phyloP scores from a whole-genome alignment of 306 rosid species.

The Sicyos edulis region DNA sequence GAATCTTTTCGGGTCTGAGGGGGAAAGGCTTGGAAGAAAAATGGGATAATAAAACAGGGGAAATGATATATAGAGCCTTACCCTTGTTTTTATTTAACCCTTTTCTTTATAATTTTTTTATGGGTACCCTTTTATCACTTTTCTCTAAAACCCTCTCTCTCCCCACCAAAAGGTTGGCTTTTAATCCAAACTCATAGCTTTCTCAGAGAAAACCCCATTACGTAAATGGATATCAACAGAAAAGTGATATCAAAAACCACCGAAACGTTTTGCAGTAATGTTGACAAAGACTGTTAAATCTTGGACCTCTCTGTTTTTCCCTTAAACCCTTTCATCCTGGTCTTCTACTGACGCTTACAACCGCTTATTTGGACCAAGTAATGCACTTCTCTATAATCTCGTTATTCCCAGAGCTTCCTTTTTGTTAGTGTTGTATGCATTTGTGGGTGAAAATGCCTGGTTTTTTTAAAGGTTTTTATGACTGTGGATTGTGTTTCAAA shows the following conservation, averaged over 20 bases:
- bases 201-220: constrained; percentile 2
- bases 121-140: neutral
- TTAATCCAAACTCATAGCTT: constrained; percentile 2
- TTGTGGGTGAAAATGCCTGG: constrained; percentile 2
- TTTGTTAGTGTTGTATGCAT: constrained; percentile 5
- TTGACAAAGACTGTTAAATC: constrained; percentile 22
- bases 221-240: neutral
- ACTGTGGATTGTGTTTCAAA: constrained; percentile 1
- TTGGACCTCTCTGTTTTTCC: constrained; percentile 16
- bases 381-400: constrained; percentile 6
- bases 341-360: constrained; percentile 10
- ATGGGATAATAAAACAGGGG: neutral
- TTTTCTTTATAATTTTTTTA: no score
- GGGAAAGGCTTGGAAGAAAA: neutral
- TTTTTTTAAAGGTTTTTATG: constrained; percentile 10
- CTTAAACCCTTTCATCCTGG: constrained; percentile 22
- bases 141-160: constrained; percentile 18
- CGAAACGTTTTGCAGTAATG: neutral
- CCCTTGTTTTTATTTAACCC: neutral
- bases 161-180: constrained; percentile 11
- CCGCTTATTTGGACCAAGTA: neutral
- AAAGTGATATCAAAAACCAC: neutral
- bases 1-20: neutral
- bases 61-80: constrained; percentile 1
- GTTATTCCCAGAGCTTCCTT: constrained; percentile 1